A percentile compares a stretch with the other conserved stretches of the same genome.
These are phyloP conservation scores for Lactuca sativa DNA, from an alignment of 129 eudicot species.

Conservation along the genomic window DNA sequence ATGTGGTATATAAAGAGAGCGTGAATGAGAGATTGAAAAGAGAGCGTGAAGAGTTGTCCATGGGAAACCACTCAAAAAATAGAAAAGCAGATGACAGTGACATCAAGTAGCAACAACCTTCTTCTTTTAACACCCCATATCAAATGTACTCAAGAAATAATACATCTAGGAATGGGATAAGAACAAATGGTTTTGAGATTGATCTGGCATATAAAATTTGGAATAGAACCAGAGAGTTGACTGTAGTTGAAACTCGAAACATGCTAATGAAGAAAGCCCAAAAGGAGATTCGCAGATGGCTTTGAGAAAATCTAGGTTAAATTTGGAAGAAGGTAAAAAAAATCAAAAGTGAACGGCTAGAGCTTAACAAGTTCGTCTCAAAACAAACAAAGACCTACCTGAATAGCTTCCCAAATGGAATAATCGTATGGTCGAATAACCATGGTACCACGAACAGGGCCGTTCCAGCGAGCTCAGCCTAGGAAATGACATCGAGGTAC, in stretches of 20 bases:
- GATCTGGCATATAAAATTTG: conserved; percentile 26
- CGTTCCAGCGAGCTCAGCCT: too few relatives aligned
- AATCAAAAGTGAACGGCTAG: too few relatives aligned
- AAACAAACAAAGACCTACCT: too few relatives aligned
- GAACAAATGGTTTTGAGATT: conserved; percentile 17
- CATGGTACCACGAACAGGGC: too few relatives aligned
- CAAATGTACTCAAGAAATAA: conserved; percentile 28
- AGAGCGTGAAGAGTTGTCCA: conserved; percentile 40
- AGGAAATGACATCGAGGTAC: too few relatives aligned
- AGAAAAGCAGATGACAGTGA: conserved; percentile 31
- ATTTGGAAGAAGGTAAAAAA: too few relatives aligned
- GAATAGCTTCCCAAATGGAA: too few relatives aligned
- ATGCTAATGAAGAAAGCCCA: conserved; percentile 54
- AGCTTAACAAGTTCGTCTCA: too few relatives aligned
- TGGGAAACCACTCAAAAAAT: conserved; percentile 39
- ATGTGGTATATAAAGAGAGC: too few relatives aligned
- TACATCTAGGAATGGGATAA: conserved; percentile 30
- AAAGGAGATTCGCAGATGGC: conserved; percentile 45
- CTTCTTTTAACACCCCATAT: conserved; percentile 8
- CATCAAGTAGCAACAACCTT: too few relatives aligned
- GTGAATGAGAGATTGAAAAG: conserved; percentile 61
- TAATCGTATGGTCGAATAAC: too few relatives aligned
- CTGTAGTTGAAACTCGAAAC: conserved; percentile 40
- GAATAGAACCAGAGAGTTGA: conserved; percentile 47
- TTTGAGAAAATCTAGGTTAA: too few relatives aligned